Evolutionary conservation across 176 grass and related monocot genomes (phyloP).

Genomic region (Urochloa ruziziensis): DNA sequence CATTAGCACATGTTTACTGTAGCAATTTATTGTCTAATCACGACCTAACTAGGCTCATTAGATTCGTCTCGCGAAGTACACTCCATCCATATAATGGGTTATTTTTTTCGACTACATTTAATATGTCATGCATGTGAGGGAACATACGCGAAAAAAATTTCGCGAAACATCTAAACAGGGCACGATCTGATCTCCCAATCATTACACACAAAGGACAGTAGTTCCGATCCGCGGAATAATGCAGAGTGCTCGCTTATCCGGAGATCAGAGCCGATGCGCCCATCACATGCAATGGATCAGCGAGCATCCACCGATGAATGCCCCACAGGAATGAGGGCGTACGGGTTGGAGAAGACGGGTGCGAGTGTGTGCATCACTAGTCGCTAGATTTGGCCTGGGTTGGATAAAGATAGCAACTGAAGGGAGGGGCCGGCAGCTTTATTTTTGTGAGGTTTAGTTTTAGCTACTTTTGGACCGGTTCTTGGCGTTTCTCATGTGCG

Average conservation of each 20-base stretch:
- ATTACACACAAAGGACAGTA: slow-evolving; percentile 12
- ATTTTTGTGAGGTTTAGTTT: slow-evolving; percentile 7
- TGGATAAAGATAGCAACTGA: slow-evolving; percentile 31
- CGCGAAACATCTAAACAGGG: too few species aligned
- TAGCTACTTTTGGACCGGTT: slow-evolving; percentile 22
- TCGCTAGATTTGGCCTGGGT: not conserved
- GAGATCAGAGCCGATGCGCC: not conserved
- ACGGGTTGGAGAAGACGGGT: not conserved
- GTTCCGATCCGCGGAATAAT: not conserved
- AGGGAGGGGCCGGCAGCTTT: not conserved
- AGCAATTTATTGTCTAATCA: too few species aligned
- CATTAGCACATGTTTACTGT: too few species aligned
- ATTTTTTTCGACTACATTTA: too few species aligned
- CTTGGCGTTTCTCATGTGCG: not conserved
- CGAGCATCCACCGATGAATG: not conserved
- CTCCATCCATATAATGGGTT: too few species aligned
- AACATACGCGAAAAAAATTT: too few species aligned
- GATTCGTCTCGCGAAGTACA: too few species aligned
- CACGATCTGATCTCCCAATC: slow-evolving; percentile 30
- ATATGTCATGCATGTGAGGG: too few species aligned
- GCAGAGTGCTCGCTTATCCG: slow-evolving; percentile 23
- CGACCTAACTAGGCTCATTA: too few species aligned
- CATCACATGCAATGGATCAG: not conserved
- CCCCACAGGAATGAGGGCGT: not conserved
- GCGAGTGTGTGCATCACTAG: not conserved